Evolutionary conservation across 1,284 basidiomycete genomes (phyloP).

Genomic region (Rhodotorula sp.): DNA sequence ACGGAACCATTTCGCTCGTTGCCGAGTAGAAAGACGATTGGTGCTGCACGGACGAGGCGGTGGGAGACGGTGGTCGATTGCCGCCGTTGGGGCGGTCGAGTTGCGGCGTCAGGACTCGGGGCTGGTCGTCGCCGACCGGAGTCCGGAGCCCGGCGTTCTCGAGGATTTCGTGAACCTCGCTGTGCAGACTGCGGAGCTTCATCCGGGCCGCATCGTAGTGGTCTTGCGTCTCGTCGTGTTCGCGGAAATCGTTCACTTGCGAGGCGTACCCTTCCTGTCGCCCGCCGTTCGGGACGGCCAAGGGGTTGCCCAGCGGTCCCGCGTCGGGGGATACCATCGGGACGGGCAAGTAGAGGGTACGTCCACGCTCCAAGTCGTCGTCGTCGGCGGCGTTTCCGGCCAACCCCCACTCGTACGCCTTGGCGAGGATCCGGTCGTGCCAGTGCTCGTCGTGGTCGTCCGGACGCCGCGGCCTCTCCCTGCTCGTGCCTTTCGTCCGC

Average conservation of each 20-base stretch:
- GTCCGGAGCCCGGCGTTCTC: conserved; percentile 2
- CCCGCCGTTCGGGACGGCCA: neutral
- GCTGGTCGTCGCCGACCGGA: neutral
- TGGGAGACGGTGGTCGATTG: conserved; percentile 1
- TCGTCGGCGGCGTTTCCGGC: neutral
- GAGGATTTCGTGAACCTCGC: conserved; percentile 2
- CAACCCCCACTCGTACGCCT: conserved; percentile 1
- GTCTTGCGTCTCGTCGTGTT: conserved; percentile 21
- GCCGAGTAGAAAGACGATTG: conserved; percentile 19
- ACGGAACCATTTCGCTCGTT: conserved; percentile 1
- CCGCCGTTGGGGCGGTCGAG: neutral
- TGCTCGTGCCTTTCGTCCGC: neutral
- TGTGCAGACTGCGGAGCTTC: neutral
- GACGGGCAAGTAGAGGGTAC: neutral
- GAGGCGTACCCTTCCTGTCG: conserved; percentile 1
- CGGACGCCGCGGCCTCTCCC: neutral
- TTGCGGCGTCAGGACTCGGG: neutral
- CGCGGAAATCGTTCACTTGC: conserved; percentile 20
- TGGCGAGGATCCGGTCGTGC: neutral
- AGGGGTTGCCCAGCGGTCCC: too few relatives aligned
- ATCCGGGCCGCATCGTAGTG: conserved; percentile 8
- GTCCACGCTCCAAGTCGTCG: neutral
- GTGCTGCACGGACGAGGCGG: neutral
- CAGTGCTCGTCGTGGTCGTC: neutral
- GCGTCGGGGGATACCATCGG: neutral